Base-by-base conservation (phyloP, 176 grass and related monocot species). In the Dendrocalamus sinicus region DNA sequence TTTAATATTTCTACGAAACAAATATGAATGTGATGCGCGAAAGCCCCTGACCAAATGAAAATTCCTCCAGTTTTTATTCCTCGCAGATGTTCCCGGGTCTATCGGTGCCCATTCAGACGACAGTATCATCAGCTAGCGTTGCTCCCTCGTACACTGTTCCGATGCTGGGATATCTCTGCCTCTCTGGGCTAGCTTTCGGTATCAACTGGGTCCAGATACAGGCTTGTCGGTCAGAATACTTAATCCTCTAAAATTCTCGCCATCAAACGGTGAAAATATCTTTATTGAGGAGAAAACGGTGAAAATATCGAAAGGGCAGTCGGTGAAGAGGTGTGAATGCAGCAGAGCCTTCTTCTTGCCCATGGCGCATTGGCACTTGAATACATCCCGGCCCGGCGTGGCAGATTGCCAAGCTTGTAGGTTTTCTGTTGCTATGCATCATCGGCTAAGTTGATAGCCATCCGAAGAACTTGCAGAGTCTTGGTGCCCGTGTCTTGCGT, bases 401-500 rank as follows among this genome's bases (percentile, higher is more conserved):
- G 22, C 79, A 83, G 79, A 83, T 44, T 43, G 80, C 64, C 64
- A 12, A 8, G 72, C 40, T 22, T 52, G 72, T 40, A 76, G 62
- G 5, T 28, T 76, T 17, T 16, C 52, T n/a, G 9, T 23, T n/a
- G 57, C 57, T 11, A n/a, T 19, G 20, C n/a, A n/a, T n/a, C 20
- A 59, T 59, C 57, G 61, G 61, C 65, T 22, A 8, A 45, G 28
- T n/a, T 14, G 55, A 64, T 63, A 6, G 24, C 4, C 54, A 28
- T 15, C 16, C 28, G 5, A 59, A 44, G 4, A 53, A n/a, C 22
- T 11, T 30, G 57, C 7, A 14, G 4, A 6, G 17, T 72, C 22
- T 46, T 6, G 68, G 12, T 54, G 66, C 7, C 65, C 58, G 44
- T 14, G 84, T 53, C 51, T 41, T 16, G 53, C 13, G 6, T 40